Base-by-base conservation (phyloP, 148 eudicot genomes). In the Agrostemma githago region DNA sequence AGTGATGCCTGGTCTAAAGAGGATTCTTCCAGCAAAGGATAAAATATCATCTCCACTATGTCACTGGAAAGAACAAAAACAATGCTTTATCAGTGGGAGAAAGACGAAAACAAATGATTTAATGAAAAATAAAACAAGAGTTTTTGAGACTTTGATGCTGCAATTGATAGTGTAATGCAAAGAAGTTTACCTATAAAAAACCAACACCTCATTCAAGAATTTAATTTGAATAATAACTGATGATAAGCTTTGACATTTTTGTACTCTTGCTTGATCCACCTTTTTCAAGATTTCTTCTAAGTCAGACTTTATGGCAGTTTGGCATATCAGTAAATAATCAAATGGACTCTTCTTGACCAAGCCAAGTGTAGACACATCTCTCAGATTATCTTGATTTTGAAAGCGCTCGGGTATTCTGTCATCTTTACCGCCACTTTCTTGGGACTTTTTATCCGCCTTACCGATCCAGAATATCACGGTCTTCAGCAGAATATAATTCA, bases 381-480 rank as follows among this genome's bases (percentile, higher is more conserved):
- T 74, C 58, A 70, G 67, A 83, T 56, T 80, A 62, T 75, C 67
- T 26, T 76, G 78, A 41, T 77, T 86, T 77, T 76, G 74, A 68
- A 68, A 76, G 70, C 63, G 72, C 60, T 72, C 78, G 74, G 70
- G 73, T 72, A 81, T 77, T 69, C 80, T 74, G 79, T 68, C 83
- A 73, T 41, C 15, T 71, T 57, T 63, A 68, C 68, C 60, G 40
- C 41, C 40, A 63, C 66, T 76, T 68, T 71, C 79, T 62, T 71
- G 65, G 42, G 83, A 58, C 67, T 73, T 66, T 71, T 64, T 80
- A 57, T 71, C 57, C 70, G 71, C 77, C 77, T 79, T 83, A 68
- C 82, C 78, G 76, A 91, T 78, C 92, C 98, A 91, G 66, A 87
- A 87, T 78, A 85, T 63, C 58, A 91, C 83, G 68, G 88, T 91